Evolutionary conservation across 768 basidiomycete species (phyloP), one percentile per base, ranked within the genome.

Genomic region (Trametes villosa): DNA sequence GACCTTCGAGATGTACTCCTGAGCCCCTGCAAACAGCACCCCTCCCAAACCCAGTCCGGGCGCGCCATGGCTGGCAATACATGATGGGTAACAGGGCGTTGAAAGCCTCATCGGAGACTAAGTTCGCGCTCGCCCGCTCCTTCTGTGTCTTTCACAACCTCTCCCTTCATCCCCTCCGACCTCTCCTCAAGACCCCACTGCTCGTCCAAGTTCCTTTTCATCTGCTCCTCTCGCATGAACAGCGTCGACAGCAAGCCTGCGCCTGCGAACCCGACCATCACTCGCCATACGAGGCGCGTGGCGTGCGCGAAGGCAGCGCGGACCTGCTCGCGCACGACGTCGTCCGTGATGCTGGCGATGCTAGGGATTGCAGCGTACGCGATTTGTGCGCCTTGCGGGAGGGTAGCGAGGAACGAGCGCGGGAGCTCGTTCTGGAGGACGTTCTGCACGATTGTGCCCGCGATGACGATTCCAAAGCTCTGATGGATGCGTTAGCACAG

Each of bases 391-490:
- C 73, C 74, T 18, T 64, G 48, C 0, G 71, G 70, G 61, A 76
- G 64, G 27, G 61, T 40, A 0, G 59, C 48, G 8, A 71, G 26
- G 60, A 77, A 75, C 0, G 46, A n/a, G 9, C 15, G 3, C 0
- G 79, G 77, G 0, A 80, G 68, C 0, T 60, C 50, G 15, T 59
- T 64, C 15, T 49, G 48, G 26, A 81, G 72, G 46, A 72, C 53
- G 61, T 79, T 80, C 51, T 76, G 74, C 4, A 80, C 62, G 41
- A 78, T 64, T 0, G 74, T 70, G 3, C 72, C 68, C 2, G 75
- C 77, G 33, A 79, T 70, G n/a, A 71, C 67, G 54, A 79, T 71
- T 15, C 78, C 79, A 65, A 75, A 73, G 15, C 69, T 67, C 68
- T 78, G 38, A 1, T 33, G 15, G 6, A 34, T 9, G 30, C 18